phyloP scores from a whole-genome alignment of 2,329 filamentous ascomycete species.

The Whalleya microplaca region DNA sequence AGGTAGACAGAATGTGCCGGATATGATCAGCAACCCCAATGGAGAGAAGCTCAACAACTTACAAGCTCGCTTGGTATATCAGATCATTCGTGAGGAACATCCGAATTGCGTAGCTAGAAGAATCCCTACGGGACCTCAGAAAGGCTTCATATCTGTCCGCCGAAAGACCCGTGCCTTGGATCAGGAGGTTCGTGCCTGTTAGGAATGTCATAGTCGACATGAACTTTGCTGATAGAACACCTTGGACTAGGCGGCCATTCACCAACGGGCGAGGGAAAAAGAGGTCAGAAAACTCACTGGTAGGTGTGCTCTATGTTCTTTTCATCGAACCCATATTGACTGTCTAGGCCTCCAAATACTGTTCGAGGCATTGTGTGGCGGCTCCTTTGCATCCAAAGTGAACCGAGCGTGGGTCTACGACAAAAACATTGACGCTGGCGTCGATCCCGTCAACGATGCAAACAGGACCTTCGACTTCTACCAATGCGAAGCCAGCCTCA shows the following conservation, averaged over 20 bases:
- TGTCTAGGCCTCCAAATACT: conserved; percentile 34
- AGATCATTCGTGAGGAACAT: conserved; percentile 31
- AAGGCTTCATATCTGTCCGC: conserved; percentile 22
- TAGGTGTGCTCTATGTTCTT: background rate
- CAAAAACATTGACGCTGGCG: background rate
- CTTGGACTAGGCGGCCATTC: conserved; percentile 1
- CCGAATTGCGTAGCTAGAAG: conserved; percentile 15
- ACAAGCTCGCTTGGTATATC: conserved; percentile 34
- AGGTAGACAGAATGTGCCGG: conserved; percentile 3
- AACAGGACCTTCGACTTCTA: conserved; percentile 11
- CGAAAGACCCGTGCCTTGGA: background rate
- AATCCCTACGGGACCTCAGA: conserved; percentile 1
- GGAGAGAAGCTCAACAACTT: conserved; percentile 31
- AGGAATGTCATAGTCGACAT: background rate
- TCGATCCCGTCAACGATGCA: conserved; percentile 1
- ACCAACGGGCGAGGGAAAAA: background rate
- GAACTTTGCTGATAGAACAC: background rate
- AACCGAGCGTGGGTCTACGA: conserved; percentile 12
- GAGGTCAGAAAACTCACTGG: conserved; percentile 11
- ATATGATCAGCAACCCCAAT: conserved; percentile 26
- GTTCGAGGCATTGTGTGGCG: conserved; percentile 40
- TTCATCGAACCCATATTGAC: conserved; percentile 3
- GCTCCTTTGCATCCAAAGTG: conserved; percentile 30
- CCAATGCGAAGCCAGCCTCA: conserved; percentile 35
- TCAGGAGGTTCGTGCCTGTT: conserved; percentile 8